Percentiles rank a stretch among this genome's conserved stretches.
phyloP scores from a whole-genome alignment of 306 rosid species.

The Citrullus mucosospermus region DNA sequence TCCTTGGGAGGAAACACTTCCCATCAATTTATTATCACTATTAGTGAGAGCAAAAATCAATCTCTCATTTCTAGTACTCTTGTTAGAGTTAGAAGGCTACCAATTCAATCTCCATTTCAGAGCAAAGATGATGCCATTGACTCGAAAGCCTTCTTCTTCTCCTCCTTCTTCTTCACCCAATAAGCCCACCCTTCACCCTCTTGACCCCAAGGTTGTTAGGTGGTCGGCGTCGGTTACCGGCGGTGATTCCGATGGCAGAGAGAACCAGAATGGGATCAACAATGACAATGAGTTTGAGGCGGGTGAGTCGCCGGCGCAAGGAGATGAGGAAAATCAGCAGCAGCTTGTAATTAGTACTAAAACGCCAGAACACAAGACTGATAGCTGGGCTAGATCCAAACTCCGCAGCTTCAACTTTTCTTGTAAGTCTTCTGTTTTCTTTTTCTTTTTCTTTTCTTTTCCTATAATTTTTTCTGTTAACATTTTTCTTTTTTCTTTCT shows the following conservation, averaged over 20 bases:
- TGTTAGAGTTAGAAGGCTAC: too few species aligned
- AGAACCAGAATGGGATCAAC: background rate
- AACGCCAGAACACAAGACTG: background rate
- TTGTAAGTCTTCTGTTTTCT: background rate
- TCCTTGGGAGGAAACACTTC: too few species aligned
- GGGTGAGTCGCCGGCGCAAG: background rate
- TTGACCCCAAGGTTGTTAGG: background rate
- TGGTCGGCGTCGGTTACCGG: background rate
- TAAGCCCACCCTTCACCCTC: too few species aligned
- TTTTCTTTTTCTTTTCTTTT: too few species aligned
- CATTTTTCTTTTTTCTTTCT: background rate
- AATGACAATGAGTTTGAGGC: background rate
- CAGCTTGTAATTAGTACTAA: background rate
- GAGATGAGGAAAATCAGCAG: background rate
- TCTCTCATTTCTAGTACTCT: too few species aligned
- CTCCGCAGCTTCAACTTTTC: background rate
- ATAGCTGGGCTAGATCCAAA: background rate
- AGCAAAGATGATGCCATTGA: background rate
- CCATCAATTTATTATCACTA: too few species aligned
- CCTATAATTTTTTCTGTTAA: too few species aligned
- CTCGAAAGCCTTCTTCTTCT: background rate
- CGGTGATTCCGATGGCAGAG: background rate
- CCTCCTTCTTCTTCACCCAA: background rate
- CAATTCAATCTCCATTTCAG: background rate
- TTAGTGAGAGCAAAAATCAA: background rate